Conservation (phyloP, 2,329 filamentous ascomycete genomes). For the Botrytis cinerea region DNA sequence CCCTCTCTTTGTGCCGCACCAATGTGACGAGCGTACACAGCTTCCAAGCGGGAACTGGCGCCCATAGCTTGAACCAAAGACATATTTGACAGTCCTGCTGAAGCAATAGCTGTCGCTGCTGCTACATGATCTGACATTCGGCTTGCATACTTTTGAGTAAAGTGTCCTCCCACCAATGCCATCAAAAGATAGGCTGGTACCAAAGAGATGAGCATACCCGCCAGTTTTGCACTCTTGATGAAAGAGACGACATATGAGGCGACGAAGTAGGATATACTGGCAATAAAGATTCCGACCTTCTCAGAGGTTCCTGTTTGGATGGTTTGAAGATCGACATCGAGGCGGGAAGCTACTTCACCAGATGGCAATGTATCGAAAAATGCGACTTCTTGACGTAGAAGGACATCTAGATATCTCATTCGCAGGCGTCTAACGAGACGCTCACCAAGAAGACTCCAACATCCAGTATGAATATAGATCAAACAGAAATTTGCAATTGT, state of each 20-base stretch:
- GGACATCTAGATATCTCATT: constrained; percentile 51
- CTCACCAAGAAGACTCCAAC: constrained; percentile 57
- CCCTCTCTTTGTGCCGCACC: constrained; percentile 45
- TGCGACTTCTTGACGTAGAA: constrained; percentile 55
- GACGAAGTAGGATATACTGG: constrained; percentile 47
- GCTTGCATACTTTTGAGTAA: constrained; percentile 12
- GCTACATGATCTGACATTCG: constrained; percentile 11
- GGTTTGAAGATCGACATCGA: constrained; percentile 57
- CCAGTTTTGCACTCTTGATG: constrained; percentile 55
- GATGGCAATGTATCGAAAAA: constrained; percentile 57
- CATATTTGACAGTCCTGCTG: constrained; percentile 9
- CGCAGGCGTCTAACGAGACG: constrained; percentile 56
- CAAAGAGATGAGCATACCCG: constrained; percentile 45
- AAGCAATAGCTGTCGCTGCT: constrained; percentile 14
- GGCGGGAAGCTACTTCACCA: constrained; percentile 51
- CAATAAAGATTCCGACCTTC: constrained; percentile 60
- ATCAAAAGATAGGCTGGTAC: constrained; percentile 15
- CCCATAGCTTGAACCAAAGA: constrained; percentile 11
- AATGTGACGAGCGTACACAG: constrained; percentile 2
- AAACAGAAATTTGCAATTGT: constrained; percentile 62
- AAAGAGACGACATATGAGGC: constrained; percentile 62
- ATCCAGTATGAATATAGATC: constrained; percentile 65
- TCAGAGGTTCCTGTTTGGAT: constrained; percentile 60
- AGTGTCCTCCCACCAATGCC: constrained; percentile 11
- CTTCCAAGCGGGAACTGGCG: neutral